phyloP scores from a whole-genome alignment of 2,329 filamentous ascomycete genomes.

The Pestalotiopsis sp. region DNA sequence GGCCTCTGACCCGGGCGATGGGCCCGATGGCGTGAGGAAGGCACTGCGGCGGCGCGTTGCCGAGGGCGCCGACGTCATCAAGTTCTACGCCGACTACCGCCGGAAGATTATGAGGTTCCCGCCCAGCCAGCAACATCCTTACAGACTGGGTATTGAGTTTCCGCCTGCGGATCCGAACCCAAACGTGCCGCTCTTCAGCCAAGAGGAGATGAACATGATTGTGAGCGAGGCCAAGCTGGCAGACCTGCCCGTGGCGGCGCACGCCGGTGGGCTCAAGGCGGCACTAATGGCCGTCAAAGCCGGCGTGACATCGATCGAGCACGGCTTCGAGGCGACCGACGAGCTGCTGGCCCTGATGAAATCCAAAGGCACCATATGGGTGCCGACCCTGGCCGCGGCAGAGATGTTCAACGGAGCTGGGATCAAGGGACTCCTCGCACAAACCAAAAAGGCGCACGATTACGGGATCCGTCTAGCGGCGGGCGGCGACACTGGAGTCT shows the following conservation, averaged over 20 bases:
- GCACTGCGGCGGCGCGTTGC: slow-evolving; percentile 47
- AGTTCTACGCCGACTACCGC: slow-evolving; percentile 52
- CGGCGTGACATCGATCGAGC: slow-evolving; percentile 49
- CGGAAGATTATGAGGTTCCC: slow-evolving; percentile 44
- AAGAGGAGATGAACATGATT: slow-evolving; percentile 51
- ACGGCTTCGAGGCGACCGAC: slow-evolving; percentile 37
- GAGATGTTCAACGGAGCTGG: slow-evolving; percentile 32
- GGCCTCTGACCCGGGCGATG: slow-evolving; percentile 47
- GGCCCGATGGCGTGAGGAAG: slow-evolving; percentile 42
- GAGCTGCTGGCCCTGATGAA: slow-evolving; percentile 45
- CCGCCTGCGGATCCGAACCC: slow-evolving; percentile 40
- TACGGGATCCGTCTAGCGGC: slow-evolving; percentile 49
- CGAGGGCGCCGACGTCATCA: slow-evolving; percentile 50
- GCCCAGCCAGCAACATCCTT: slow-evolving; percentile 27
- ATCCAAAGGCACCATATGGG: slow-evolving; percentile 45
- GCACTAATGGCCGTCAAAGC: slow-evolving; percentile 46
- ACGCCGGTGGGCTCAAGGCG: slow-evolving; percentile 40
- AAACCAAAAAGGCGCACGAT: slow-evolving; percentile 44
- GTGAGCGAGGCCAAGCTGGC: slow-evolving; percentile 45
- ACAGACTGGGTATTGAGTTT: slow-evolving; percentile 30
- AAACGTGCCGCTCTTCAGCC: slow-evolving; percentile 43
- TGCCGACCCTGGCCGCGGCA: slow-evolving; percentile 51
- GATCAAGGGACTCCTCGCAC: slow-evolving; percentile 33
- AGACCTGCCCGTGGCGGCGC: slow-evolving; percentile 42
- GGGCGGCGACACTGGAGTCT: slow-evolving; percentile 55